Evolutionary conservation across 1,139 yeast genomes (phyloP), one percentile per base, ranked within the genome.

Genomic region (Magnusiomyces tetraspermus): DNA sequence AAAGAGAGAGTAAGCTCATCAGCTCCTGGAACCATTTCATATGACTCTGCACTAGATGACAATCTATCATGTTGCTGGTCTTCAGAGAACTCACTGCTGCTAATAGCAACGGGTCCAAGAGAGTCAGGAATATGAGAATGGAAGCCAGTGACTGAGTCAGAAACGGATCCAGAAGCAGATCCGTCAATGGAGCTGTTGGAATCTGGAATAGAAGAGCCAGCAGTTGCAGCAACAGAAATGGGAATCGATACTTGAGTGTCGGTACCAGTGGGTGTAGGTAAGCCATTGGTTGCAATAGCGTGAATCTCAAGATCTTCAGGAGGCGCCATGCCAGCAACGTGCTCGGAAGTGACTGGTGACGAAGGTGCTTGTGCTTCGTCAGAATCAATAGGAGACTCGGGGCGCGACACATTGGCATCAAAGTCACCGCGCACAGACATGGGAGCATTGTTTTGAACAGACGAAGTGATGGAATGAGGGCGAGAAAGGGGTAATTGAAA

Each of bases 391-490:
- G 82, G 76, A 1, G 85, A 79, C 33, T 77, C 83, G 37, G 82
- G 78, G 51, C 79, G 79, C 51, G 85, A 79, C 6, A 77, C 73
- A 10, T 10, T 6, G 15, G 42, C 42, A 55, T 82, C 86, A 47
- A 79, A 79, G 61, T 85, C 95, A 57, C 85, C 92, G 55, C 95
- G 80, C 10, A 85, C 95, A 24, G 96, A 86, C 67, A 82, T 78
- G 0, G 97, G 90, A 1, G 97, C 89, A 65, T 90, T 89, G 68
- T 89, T 89, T 62, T 86, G 94, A 21, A 89, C 95, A 53, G 96
- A 86, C 0, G 96, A 88, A 0, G 96, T 85, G 51, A 85, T 79
- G 0, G 96, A 86, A 57, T 83, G 89, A 1, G 95, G 85, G 65
- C 82, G 79, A 58, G 67, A 82, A 71, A 75, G 74, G 1, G 79